These are phyloP conservation scores for Calonectria crousiana DNA, from an alignment of 2,329 filamentous ascomycete species.

Conservation along the genomic window DNA sequence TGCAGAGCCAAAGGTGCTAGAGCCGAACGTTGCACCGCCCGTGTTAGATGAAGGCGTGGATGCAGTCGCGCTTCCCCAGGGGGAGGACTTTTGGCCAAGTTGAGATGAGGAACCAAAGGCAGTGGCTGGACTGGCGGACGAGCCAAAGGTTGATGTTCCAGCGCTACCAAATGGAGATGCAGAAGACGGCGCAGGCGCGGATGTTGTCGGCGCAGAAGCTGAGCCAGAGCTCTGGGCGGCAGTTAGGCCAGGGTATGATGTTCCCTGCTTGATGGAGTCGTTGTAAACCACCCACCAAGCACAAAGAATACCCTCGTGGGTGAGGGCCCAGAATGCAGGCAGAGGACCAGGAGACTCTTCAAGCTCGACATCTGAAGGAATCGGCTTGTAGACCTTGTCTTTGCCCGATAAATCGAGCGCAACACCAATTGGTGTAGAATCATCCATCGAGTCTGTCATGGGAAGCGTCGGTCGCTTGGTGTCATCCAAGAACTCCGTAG, in stretches of 20 bases:
- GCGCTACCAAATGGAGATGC: constrained; percentile 48
- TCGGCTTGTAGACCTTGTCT: constrained; percentile 82
- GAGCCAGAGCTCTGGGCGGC: constrained; percentile 54
- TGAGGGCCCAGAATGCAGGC: constrained; percentile 86
- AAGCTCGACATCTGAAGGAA: constrained; percentile 81
- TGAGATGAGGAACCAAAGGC: constrained; percentile 62
- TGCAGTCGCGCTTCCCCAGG: constrained; percentile 59
- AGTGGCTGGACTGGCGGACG: constrained; percentile 51
- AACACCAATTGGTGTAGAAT: constrained; percentile 84
- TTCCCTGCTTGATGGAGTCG: constrained; percentile 82
- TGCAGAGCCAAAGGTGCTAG: constrained; percentile 57
- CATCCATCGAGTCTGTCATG: constrained; percentile 68
- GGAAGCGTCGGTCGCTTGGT: constrained; percentile 81
- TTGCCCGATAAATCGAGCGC: constrained; percentile 86
- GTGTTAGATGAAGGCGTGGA: constrained; percentile 46
- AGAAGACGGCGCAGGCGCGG: constrained; percentile 44
- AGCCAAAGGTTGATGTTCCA: constrained; percentile 56
- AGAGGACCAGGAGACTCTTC: constrained; percentile 83
- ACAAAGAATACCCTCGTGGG: constrained; percentile 86
- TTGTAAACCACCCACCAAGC: constrained; percentile 95
- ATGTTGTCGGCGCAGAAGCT: constrained; percentile 44
- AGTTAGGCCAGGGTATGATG: constrained; percentile 78
- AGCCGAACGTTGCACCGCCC: constrained; percentile 57
- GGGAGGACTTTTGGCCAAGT: constrained; percentile 64
- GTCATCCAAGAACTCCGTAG: constrained; percentile 79